These are phyloP conservation scores for Daldinia decipiens DNA, from an alignment of 495 filamentous ascomycete species.

Conservation along the genomic window DNA sequence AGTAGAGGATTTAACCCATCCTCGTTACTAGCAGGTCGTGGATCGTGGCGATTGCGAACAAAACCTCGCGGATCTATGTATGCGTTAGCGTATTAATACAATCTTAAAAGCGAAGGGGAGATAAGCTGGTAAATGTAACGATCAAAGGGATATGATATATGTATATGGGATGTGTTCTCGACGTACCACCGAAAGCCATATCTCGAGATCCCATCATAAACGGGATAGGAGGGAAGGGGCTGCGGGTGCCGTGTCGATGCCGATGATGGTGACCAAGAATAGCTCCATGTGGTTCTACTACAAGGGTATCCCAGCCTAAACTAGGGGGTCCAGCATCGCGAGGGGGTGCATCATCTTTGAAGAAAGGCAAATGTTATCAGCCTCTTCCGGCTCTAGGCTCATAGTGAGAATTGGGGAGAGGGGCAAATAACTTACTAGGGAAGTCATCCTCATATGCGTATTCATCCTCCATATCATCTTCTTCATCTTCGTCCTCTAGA, in stretches of 20 bases:
- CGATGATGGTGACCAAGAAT: constrained; percentile 44
- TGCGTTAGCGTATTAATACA: constrained; percentile 38
- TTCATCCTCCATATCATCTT: constrained; percentile 77
- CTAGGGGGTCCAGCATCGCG: constrained; percentile 51
- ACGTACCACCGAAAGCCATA: constrained; percentile 20
- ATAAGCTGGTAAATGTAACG: constrained; percentile 3
- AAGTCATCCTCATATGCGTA: constrained; percentile 73
- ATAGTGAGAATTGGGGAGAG: constrained; percentile 5
- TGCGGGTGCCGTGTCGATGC: constrained; percentile 46
- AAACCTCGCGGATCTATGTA: constrained; percentile 52
- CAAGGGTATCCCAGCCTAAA: constrained; percentile 59
- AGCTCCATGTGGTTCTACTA: constrained; percentile 49
- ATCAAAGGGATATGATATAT: constrained; percentile 26
- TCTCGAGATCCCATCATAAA: constrained; percentile 60
- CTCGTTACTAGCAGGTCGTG: constrained; percentile 60
- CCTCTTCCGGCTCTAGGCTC: background rate
- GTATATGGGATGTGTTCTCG: background rate
- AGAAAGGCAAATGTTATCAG: constrained; percentile 25
- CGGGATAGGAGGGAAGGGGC: constrained; percentile 51
- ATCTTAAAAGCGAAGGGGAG: background rate
- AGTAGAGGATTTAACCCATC: constrained; percentile 87
- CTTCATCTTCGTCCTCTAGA: constrained; percentile 72
- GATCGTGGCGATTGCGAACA: constrained; percentile 47
- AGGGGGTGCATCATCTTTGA: constrained; percentile 61
- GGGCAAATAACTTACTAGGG: constrained; percentile 67